Percentiles rank a stretch among this genome's conserved stretches.
These are phyloP conservation scores for Madurella fahalii DNA, from an alignment of 2,329 filamentous ascomycete genomes.

Conservation along the genomic window DNA sequence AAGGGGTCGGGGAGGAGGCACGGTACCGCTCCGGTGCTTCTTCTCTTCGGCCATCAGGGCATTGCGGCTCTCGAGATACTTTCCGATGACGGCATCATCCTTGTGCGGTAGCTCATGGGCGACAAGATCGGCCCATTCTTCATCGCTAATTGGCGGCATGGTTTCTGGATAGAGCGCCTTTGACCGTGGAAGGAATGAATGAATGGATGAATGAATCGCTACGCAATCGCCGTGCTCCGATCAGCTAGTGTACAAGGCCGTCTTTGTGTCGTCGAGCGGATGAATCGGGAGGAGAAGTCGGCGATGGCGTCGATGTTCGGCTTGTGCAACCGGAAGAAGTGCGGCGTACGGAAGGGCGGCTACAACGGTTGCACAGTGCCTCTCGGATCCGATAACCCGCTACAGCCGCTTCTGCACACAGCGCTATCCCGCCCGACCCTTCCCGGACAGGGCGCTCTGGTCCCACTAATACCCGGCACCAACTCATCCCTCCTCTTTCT, in stretches of 20 bases:
- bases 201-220: too few relatives aligned
- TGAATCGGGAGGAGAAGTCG: not conserved
- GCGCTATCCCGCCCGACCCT: not conserved
- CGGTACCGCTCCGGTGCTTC: conserved; percentile 69
- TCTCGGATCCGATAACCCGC: conserved; percentile 1
- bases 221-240: too few relatives aligned
- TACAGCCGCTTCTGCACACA: not conserved
- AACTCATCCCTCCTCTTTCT: not conserved
- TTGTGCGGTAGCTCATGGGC: conserved; percentile 51
- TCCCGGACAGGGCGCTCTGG: not conserved
- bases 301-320: not conserved
- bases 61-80: conserved; percentile 73
- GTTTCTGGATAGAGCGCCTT: not conserved
- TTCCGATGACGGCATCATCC: conserved; percentile 72
- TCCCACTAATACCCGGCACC: not conserved
- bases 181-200: not conserved
- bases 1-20: too few relatives aligned
- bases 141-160: conserved; percentile 42
- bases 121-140: conserved; percentile 58
- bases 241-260: too few relatives aligned
- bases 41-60: conserved; percentile 77
- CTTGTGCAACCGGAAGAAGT: not conserved
- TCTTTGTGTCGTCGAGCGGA: not conserved
- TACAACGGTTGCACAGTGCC: not conserved
- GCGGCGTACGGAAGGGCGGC: not conserved